Conservation (phyloP, 495 filamentous ascomycete species). For the Evansstolkia leycettana region DNA sequence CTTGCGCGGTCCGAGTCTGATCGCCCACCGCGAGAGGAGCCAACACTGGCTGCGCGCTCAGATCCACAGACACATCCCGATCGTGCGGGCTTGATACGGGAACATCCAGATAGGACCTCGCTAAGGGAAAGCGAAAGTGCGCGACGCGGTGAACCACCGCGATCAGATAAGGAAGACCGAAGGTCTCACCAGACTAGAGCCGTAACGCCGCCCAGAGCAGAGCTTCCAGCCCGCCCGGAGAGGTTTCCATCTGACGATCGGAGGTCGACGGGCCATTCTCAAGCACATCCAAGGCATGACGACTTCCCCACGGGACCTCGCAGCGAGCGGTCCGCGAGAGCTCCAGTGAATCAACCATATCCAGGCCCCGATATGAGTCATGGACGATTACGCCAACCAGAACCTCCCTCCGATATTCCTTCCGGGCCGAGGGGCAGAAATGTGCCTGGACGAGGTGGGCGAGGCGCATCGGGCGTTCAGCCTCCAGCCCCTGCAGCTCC, state of each 20-base stretch:
- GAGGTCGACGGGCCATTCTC: constrained; percentile 13
- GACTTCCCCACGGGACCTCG: constrained; percentile 31
- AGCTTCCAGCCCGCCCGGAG: constrained; percentile 26
- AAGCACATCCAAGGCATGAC: constrained; percentile 17
- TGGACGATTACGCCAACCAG: constrained; percentile 40
- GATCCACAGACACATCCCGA: constrained; percentile 17
- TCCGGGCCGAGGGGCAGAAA: constrained; percentile 53
- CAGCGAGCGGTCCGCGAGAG: constrained; percentile 17
- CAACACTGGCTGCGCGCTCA: constrained; percentile 6
- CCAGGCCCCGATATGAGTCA: constrained; percentile 37
- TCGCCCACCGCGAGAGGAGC: too few relatives aligned
- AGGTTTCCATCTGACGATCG: constrained; percentile 25
- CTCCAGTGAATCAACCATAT: constrained; percentile 8
- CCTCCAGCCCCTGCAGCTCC: constrained; percentile 11
- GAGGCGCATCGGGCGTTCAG: constrained; percentile 17
- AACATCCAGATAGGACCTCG: constrained; percentile 17
- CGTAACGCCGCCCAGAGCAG: constrained; percentile 15
- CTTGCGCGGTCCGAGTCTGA: constrained; percentile 14
- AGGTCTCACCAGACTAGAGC: neutral
- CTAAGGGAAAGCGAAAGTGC: constrained; percentile 13
- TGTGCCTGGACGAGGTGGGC: constrained; percentile 18
- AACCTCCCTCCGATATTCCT: constrained; percentile 47
- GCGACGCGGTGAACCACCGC: constrained; percentile 20
- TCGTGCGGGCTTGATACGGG: constrained; percentile 25
- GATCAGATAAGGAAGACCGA: constrained; percentile 27